These are phyloP conservation scores for Plantago rigida DNA, from an alignment of 305 asterid species.

Conservation along the genomic window DNA sequence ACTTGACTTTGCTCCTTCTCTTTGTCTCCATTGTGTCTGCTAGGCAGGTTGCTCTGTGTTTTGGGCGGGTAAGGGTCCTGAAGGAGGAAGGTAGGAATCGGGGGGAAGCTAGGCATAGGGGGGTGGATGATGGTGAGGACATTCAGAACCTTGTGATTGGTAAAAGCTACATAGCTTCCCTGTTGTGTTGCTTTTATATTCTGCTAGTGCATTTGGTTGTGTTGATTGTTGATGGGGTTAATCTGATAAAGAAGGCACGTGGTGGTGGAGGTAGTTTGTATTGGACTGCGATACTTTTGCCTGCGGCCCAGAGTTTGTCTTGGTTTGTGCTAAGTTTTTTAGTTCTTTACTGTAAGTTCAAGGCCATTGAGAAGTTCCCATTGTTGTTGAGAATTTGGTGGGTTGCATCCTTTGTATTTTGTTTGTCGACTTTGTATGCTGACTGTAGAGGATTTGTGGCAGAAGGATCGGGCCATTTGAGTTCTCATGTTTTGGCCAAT, in stretches of 20 bases:
- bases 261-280: slow-evolving; percentile 29
- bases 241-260: slow-evolving; percentile 34
- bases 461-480: slow-evolving; percentile 48
- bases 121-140: slow-evolving; percentile 37
- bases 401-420: slow-evolving; percentile 56
- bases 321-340: slow-evolving; percentile 72
- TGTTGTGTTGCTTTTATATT: slow-evolving; percentile 61
- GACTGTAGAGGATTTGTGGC: slow-evolving; percentile 53
- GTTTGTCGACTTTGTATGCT: slow-evolving; percentile 48
- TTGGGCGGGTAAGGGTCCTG: slow-evolving; percentile 42
- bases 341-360: slow-evolving; percentile 49
- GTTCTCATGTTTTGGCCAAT: slow-evolving; percentile 64
- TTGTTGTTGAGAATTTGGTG: slow-evolving; percentile 77
- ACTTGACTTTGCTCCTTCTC: slow-evolving; percentile 56
- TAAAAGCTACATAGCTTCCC: slow-evolving; percentile 50
- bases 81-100: slow-evolving; percentile 43
- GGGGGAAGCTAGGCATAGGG: slow-evolving; percentile 29
- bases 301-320: slow-evolving; percentile 56
- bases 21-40: slow-evolving; percentile 62
- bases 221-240: slow-evolving; percentile 53
- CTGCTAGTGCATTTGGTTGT: slow-evolving; percentile 53
- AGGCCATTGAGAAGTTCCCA: slow-evolving; percentile 47
- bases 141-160: slow-evolving; percentile 45
- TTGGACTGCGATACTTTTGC: slow-evolving; percentile 53
- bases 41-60: slow-evolving; percentile 50